Evolutionary conservation across 345 rosid genomes (phyloP), one percentile per base, ranked within the genome.

Genomic region (Citrus hindsii): DNA sequence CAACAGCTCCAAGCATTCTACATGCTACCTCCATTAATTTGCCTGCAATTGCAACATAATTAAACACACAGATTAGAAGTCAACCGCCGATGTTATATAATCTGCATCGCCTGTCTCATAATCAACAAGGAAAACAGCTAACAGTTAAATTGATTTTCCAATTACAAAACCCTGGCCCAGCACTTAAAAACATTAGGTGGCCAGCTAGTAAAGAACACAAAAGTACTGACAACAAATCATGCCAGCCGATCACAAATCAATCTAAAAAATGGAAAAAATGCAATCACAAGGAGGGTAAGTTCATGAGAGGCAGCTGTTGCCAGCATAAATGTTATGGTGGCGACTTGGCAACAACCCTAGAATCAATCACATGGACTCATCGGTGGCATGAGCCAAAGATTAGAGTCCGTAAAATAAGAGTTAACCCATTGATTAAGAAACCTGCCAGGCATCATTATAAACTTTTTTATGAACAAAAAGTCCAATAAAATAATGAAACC

Each of bases 21-120:
- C 99, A 95, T 13, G 97, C 92, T 62, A 95, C 88, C 84, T 95
- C 98, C 91, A 93, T 81, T 82, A 95, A 85, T 84, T 88, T 93
- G 78, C 99, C 99, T 95, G 96, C 83, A 76, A 35, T 58, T 48
- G 24, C 76, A 60, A 74, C 5, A 38, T 7, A 35, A 19, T 48
- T 60, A 37, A 51, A 6, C 48, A n/a, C n/a, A n/a, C 37, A 22
- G 37, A 19, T 42, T 18, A 30, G 24, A 64, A 28, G 82, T 82
- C 83, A 82, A 82, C 80, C 74, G 25, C 2, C 4, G 64, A 46
- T 65, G 24, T 24, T 19, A 32, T 22, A 24, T 3, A 9, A 22
- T 80, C 78, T 18, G 18, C 72, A 55, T 73, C 81, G 68, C 40
- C 76, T 55, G 81, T 51, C 38, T n/a, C 28, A 62, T 53, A 60